A percentile compares a stretch with the other conserved stretches of the same genome.
Evolutionary conservation across 192 early-diverging fungal species (phyloP).

Genomic region (Backusella morwellensis): DNA sequence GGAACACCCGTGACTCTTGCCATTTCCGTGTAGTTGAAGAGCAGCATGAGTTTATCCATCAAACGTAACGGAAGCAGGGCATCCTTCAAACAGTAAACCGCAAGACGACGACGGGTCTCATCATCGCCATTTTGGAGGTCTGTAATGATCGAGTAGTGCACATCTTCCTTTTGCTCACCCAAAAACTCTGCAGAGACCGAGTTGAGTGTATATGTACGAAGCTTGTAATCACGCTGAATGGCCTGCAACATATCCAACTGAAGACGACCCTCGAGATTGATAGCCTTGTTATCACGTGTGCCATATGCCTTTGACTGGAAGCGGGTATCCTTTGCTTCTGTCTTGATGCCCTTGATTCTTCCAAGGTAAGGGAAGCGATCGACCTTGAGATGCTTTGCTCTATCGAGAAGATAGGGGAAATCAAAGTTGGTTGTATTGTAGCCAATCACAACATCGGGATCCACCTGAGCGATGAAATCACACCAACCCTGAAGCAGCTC

Average conservation of each 20-base stretch:
- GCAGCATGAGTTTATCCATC: conserved; percentile 95
- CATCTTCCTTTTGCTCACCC: conserved; percentile 99
- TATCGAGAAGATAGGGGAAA: conserved; percentile 92
- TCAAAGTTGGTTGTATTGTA: conserved; percentile 98
- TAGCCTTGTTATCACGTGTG: conserved; percentile 85
- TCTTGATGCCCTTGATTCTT: conserved; percentile 55
- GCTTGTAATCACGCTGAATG: conserved; percentile 95
- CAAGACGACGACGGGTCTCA: conserved; percentile 91
- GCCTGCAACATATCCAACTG: conserved; percentile 92
- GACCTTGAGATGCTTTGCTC: conserved; percentile 76
- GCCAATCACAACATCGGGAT: conserved; percentile 93
- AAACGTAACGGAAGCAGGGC: conserved; percentile 91
- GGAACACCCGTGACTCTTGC: conserved; percentile 96
- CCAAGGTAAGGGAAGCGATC: conserved; percentile 83
- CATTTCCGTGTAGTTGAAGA: conserved; percentile 99
- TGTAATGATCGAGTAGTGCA: conserved; percentile 97
- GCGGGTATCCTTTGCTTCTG: conserved; percentile 73
- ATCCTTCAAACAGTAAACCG: conserved; percentile 98
- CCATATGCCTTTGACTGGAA: conserved; percentile 96
- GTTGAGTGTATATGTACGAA: conserved; percentile 94
- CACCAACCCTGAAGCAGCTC: conserved; percentile 83
- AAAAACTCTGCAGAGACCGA: conserved; percentile 95
- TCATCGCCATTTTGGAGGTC: conserved; percentile 95
- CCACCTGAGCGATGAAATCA: conserved; percentile 82
- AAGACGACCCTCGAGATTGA: conserved; percentile 89